Conservation (phyloP, 305 asterid genomes). For the Fraxinus greggii region DNA sequence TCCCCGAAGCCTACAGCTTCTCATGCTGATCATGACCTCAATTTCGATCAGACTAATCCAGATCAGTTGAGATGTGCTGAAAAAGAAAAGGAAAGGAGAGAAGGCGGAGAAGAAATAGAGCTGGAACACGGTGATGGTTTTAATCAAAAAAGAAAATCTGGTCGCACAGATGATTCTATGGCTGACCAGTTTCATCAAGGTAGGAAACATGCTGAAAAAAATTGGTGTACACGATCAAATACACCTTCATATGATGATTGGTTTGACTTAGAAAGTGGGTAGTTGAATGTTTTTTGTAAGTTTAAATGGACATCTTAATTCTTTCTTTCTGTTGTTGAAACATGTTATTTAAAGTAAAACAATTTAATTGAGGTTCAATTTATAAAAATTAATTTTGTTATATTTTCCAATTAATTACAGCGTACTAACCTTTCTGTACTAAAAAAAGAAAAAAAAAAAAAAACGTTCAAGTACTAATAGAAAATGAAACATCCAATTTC, state of each 20-base stretch:
- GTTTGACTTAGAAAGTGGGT: constrained; percentile 12
- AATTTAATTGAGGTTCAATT: constrained; percentile 6
- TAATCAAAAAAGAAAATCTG: constrained; percentile 52
- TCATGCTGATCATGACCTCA: constrained; percentile 40
- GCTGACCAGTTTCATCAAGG: constrained; percentile 60
- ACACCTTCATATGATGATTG: constrained; percentile 19
- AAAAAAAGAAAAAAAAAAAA: background rate
- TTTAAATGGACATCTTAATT: constrained; percentile 15
- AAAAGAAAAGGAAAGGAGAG: constrained; percentile 52
- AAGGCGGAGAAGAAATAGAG: constrained; percentile 50
- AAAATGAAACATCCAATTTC: constrained; percentile 15
- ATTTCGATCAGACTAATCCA: constrained; percentile 44
- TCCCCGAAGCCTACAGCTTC: constrained; percentile 57
- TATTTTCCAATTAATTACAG: constrained; percentile 14
- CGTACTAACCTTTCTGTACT: constrained; percentile 4
- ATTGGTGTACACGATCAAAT: constrained; percentile 9
- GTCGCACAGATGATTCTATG: constrained; percentile 43
- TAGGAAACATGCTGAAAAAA: constrained; percentile 34
- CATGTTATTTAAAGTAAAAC: constrained; percentile 13
- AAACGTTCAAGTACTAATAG: background rate
- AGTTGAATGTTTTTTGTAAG: background rate
- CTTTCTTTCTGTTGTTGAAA: constrained; percentile 15
- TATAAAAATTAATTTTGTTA: background rate
- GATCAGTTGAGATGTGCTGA: constrained; percentile 50
- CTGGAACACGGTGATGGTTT: constrained; percentile 46